phyloP scores from a whole-genome alignment of 805 yeast genomes.

The Myxozyma neotropica region DNA sequence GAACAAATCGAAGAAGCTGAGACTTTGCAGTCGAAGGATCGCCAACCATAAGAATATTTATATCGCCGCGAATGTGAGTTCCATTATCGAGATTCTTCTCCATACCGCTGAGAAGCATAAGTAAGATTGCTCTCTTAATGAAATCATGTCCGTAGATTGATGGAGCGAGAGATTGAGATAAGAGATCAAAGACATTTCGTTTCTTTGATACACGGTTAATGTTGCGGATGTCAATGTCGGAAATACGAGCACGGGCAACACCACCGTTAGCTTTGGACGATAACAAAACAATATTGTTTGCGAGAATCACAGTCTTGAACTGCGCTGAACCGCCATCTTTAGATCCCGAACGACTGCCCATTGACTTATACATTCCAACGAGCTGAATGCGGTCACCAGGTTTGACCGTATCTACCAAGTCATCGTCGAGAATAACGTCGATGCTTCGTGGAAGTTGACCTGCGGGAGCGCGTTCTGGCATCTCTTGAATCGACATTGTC shows the following conservation, averaged over 20 bases:
- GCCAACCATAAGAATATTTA: conserved; percentile 94
- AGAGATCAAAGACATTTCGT: conserved; percentile 69
- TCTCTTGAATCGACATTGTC: conserved; percentile 88
- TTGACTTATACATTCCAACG: conserved; percentile 89
- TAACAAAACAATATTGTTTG: conserved; percentile 84
- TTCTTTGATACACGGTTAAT: conserved; percentile 77
- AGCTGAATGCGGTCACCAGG: conserved; percentile 96
- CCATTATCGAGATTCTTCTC: conserved; percentile 94
- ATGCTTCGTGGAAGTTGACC: conserved; percentile 95
- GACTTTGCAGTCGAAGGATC: conserved; percentile 99
- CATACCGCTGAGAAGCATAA: conserved; percentile 90
- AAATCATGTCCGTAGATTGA: conserved; percentile 91
- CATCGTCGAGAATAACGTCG: conserved; percentile 92
- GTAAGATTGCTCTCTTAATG: conserved; percentile 85
- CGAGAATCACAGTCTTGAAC: conserved; percentile 80
- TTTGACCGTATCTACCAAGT: conserved; percentile 84
- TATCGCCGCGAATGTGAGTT: conserved; percentile 96
- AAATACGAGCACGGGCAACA: conserved; percentile 60
- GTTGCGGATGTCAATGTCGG: conserved; percentile 82
- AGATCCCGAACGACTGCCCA: conserved; percentile 60
- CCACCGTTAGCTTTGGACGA: conserved; percentile 89
- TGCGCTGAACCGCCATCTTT: conserved; percentile 55
- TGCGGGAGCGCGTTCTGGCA: conserved; percentile 97
- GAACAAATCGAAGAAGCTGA: conserved; percentile 88
- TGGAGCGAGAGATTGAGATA: conserved; percentile 90